Evolutionary conservation across 306 rosid genomes (phyloP).

Genomic region (Inga leiocalycina): DNA sequence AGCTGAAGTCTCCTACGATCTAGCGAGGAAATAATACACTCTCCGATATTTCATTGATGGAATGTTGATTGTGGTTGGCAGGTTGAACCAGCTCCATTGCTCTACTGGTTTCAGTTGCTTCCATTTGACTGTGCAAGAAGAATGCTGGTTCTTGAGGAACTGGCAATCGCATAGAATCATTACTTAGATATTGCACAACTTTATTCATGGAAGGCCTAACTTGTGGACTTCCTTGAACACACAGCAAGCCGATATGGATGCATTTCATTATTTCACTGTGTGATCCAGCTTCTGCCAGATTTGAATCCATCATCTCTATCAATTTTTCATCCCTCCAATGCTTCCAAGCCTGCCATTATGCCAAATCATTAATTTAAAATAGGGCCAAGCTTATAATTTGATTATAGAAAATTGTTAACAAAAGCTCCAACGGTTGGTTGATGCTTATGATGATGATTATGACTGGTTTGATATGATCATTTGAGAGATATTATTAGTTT

Average conservation of each 20-base stretch:
- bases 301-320: constrained; percentile 42
- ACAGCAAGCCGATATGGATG: background rate
- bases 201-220: background rate
- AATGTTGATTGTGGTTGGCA: background rate
- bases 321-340: constrained; percentile 31
- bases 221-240: background rate
- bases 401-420: too few species aligned
- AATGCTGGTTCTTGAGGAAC: background rate
- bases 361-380: background rate
- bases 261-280: background rate
- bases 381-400: too few species aligned
- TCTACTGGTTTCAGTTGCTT: background rate
- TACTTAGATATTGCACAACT: background rate
- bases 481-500: background rate
- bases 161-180: background rate
- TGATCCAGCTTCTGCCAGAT: background rate
- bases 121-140: background rate
- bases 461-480: too few species aligned
- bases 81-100: background rate
- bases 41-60: constrained; percentile 2
- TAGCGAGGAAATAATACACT: background rate
- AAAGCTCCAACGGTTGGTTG: background rate
- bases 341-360: constrained; percentile 41
- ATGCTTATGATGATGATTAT: too few species aligned
- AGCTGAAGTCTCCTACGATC: background rate